Evolutionary conservation across 306 rosid genomes (phyloP).

Genomic region (Mimosa pudica): DNA sequence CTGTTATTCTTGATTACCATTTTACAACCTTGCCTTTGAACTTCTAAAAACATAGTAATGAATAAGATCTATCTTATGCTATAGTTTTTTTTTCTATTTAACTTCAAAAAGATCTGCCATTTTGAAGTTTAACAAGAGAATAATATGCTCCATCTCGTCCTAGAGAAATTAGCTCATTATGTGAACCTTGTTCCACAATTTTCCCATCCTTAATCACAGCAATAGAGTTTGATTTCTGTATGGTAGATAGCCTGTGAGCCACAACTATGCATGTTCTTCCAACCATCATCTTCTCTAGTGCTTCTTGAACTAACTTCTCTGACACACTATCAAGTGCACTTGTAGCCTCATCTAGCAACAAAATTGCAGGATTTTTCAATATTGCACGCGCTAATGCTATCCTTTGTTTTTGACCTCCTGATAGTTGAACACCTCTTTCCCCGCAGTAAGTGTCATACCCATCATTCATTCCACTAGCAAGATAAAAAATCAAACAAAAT

Average conservation of each 20-base stretch:
- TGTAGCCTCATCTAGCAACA: slow-evolving; percentile 86
- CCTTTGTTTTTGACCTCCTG: slow-evolving; percentile 94
- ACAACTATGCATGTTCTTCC: slow-evolving; percentile 60
- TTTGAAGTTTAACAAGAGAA: slow-evolving; percentile 48
- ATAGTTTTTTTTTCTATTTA: not conserved
- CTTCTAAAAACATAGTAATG: too few species aligned
- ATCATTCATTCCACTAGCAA: slow-evolving; percentile 75
- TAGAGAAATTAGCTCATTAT: slow-evolving; percentile 51
- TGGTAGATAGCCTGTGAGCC: slow-evolving; percentile 64
- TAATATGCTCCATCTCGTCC: slow-evolving; percentile 49
- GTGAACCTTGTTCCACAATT: slow-evolving; percentile 61
- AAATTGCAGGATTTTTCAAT: slow-evolving; percentile 77
- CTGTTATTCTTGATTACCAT: not conserved
- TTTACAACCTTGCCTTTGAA: too few species aligned
- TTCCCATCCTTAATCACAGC: slow-evolving; percentile 58
- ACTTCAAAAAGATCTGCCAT: slow-evolving; percentile 49
- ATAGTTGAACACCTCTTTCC: slow-evolving; percentile 86
- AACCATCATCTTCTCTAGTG: slow-evolving; percentile 62
- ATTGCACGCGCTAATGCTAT: slow-evolving; percentile 84
- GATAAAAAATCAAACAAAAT: not conserved
- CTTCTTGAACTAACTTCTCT: slow-evolving; percentile 67
- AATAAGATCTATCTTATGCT: not conserved
- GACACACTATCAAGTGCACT: slow-evolving; percentile 93
- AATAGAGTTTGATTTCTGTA: slow-evolving; percentile 59
- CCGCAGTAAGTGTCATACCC: slow-evolving; percentile 84